Evolutionary conservation across 2,329 filamentous ascomycete genomes (phyloP), one percentile per base, ranked within the genome.

Genomic region (Penicillium occitanis): DNA sequence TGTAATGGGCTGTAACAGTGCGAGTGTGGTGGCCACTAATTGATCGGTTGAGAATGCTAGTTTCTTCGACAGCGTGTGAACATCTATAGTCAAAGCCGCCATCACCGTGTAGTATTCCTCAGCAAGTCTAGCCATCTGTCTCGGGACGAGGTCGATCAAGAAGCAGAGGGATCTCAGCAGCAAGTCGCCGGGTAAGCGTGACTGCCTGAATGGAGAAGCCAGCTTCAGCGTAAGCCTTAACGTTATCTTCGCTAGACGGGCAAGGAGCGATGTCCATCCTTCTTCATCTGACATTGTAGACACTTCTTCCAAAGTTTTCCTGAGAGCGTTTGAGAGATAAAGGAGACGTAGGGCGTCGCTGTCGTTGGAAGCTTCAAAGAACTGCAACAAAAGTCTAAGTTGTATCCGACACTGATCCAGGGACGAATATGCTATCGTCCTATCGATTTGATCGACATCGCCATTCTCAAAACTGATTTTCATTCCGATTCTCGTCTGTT

Each of bases 381-480:
- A 89, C 71, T 91, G 87, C 14, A 90, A 85, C 33, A 92, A 78
- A 33, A 91, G 82, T 83, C 88, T 89, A 46, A 92, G 76, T 44
- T 87, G 83, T 10, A 79, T 76, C 48, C 87, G 70, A 64, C 80
- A 79, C 37, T 67, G 46, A 25, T 62, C 42, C 40, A 65, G 37
- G n/a, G 63, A 61, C 7, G 30, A 35, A 30, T 67, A 67, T 51
- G 62, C 60, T n/a, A 35, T 30, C 7, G 55, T 42, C n/a, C 17
- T 14, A 33, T 30, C 22, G 17, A 50, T 42, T 44, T 53, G 65
- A 44, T 25, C 28, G 3, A 55, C 37, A 82, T 83, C 46, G 73
- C 70, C 5, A 76, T 74, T 19, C 81, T 72, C 66, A 78, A 79
- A 69, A 81, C 75, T n/a, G 17, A 70, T 70, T 40, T 71, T 71